Conservation (phyloP, 1,284 basidiomycete species). For the Coriolopsis trogii region DNA sequence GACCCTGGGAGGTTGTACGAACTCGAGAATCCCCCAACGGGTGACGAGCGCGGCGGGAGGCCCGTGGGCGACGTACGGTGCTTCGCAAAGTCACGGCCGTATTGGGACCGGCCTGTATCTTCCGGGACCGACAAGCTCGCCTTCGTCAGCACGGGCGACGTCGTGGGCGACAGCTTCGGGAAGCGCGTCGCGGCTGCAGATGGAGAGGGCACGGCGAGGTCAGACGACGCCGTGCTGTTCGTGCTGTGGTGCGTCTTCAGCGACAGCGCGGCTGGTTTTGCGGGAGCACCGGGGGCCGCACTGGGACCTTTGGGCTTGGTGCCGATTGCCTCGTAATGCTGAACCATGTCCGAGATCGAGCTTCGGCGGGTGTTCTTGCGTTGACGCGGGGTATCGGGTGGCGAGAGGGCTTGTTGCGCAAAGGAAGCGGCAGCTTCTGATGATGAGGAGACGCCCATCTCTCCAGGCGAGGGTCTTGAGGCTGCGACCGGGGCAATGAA, state of each 20-base stretch:
- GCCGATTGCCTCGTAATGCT: constrained; percentile 70
- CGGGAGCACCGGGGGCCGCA: constrained; percentile 23
- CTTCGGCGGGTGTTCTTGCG: constrained; percentile 54
- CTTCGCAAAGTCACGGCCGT: constrained; percentile 25
- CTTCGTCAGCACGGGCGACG: constrained; percentile 29
- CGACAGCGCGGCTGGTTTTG: constrained; percentile 37
- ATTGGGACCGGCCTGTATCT: constrained; percentile 20
- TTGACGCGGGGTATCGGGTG: constrained; percentile 28
- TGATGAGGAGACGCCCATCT: constrained; percentile 39
- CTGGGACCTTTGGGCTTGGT: constrained; percentile 12
- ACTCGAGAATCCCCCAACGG: constrained; percentile 26
- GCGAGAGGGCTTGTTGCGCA: constrained; percentile 36
- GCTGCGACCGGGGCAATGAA: constrained; percentile 59
- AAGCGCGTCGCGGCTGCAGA: constrained; percentile 35
- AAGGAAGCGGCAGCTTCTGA: constrained; percentile 42
- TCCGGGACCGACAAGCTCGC: constrained; percentile 31
- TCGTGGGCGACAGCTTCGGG: constrained; percentile 34
- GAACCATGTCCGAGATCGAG: constrained; percentile 83
- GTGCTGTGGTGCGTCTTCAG: constrained; percentile 28
- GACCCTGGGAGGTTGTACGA: constrained; percentile 6
- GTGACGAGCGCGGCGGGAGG: constrained; percentile 27
- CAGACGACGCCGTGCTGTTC: constrained; percentile 16
- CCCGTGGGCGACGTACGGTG: constrained; percentile 32
- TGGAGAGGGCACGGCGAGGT: constrained; percentile 23
- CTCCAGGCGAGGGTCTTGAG: constrained; percentile 19